Conservation (phyloP, 805 yeast species). For the Zygotorulaspora florentina region DNA sequence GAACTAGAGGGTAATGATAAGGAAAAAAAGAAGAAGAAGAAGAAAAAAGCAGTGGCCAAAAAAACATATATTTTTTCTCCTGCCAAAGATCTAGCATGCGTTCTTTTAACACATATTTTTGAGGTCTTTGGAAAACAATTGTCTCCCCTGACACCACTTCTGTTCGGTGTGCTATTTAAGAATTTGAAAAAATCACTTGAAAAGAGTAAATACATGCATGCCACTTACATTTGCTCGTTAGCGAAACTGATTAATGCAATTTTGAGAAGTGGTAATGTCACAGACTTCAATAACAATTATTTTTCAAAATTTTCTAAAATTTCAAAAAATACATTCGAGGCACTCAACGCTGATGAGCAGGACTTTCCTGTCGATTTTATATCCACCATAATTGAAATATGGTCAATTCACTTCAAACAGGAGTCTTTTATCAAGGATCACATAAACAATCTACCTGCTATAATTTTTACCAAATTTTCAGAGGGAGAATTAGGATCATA, state of each 20-base stretch:
- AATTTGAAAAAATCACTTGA: slow-evolving; percentile 35
- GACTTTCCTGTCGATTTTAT: slow-evolving; percentile 29
- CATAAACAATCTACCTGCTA: slow-evolving; percentile 13
- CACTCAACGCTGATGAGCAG: slow-evolving; percentile 18
- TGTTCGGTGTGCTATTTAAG: slow-evolving; percentile 31
- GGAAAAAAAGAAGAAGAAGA: slow-evolving; percentile 17
- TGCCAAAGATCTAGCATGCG: slow-evolving; percentile 31
- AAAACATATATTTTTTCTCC: slow-evolving; percentile 22
- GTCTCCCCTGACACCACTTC: slow-evolving; percentile 34
- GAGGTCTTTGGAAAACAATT: slow-evolving; percentile 35
- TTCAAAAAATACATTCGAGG: slow-evolving; percentile 23
- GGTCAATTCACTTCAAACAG: slow-evolving; percentile 21
- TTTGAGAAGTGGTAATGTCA: slow-evolving; percentile 17
- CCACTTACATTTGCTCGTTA: slow-evolving; percentile 27
- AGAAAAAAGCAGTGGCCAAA: slow-evolving; percentile 23
- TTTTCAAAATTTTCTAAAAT: slow-evolving; percentile 26
- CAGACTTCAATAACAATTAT: slow-evolving; percentile 7
- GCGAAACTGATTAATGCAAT: slow-evolving; percentile 23
- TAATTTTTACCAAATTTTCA: slow-evolving; percentile 21
- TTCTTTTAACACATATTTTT: slow-evolving; percentile 30
- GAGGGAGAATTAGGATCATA: slow-evolving; percentile 27
- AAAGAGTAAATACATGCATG: slow-evolving; percentile 32
- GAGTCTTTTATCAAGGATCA: slow-evolving; percentile 25
- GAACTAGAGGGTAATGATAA: slow-evolving; percentile 3
- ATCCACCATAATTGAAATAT: slow-evolving; percentile 25